Conservation (phyloP, 768 basidiomycete genomes). For the Hemileccinum impolitum region DNA sequence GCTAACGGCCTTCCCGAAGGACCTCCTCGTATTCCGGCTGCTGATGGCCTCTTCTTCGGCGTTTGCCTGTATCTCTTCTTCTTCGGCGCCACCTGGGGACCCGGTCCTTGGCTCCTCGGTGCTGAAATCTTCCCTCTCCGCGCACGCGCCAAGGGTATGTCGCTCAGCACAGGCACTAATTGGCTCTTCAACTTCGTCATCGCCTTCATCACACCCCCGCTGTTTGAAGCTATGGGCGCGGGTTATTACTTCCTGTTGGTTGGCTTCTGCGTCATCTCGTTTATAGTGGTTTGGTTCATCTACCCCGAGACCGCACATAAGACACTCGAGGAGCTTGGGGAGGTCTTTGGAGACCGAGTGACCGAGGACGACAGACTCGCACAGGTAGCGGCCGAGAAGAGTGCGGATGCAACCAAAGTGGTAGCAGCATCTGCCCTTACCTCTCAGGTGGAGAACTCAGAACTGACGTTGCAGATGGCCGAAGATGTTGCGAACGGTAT, state of each 20-base stretch:
- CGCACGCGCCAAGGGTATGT: slow-evolving; percentile 38
- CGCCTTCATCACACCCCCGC: slow-evolving; percentile 53
- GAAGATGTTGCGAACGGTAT: slow-evolving; percentile 12
- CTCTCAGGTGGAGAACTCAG: slow-evolving; percentile 19
- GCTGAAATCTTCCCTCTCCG: slow-evolving; percentile 49
- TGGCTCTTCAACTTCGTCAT: slow-evolving; percentile 38
- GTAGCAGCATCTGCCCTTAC: slow-evolving; percentile 15
- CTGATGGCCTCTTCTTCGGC: slow-evolving; percentile 38
- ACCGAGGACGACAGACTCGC: slow-evolving; percentile 21
- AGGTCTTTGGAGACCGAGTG: slow-evolving; percentile 43
- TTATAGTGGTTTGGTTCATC: slow-evolving; percentile 43
- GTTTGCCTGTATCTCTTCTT: slow-evolving; percentile 60
- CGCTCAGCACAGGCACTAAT: slow-evolving; percentile 33
- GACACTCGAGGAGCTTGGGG: slow-evolving; percentile 49
- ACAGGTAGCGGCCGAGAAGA: slow-evolving; percentile 15
- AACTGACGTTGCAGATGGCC: slow-evolving; percentile 23
- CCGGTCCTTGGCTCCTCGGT: slow-evolving; percentile 50
- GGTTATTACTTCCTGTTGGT: slow-evolving; percentile 52
- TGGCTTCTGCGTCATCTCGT: slow-evolving; percentile 43
- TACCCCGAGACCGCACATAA: slow-evolving; percentile 48
- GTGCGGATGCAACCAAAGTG: slow-evolving; percentile 7
- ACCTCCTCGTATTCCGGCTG: slow-evolving; percentile 26
- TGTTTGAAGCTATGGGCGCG: slow-evolving; percentile 48
- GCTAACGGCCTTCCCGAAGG: slow-evolving; percentile 39
- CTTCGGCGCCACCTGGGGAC: slow-evolving; percentile 56